Conservation (phyloP, 2,329 filamentous ascomycete genomes). For the Aspergillus bombycis region DNA sequence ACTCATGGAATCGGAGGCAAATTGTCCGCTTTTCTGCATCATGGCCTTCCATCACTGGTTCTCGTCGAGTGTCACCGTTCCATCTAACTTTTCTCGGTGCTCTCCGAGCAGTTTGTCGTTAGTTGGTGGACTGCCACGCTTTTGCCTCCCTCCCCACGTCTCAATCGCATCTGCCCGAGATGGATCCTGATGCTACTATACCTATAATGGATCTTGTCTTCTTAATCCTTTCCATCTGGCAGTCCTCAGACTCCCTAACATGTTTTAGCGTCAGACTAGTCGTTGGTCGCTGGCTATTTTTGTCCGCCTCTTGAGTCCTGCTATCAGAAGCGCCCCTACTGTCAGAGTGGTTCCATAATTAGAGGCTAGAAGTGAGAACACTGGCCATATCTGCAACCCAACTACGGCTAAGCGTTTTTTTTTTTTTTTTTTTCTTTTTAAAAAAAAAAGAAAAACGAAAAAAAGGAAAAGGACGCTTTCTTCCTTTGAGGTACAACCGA, state of each 20-base stretch:
- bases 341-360: constrained; percentile 7
- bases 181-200: neutral
- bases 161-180: constrained; percentile 8
- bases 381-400: constrained; percentile 9
- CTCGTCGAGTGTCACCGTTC: neutral
- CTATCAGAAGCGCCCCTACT: neutral
- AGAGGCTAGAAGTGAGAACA: neutral
- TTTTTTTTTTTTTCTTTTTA: too few species aligned
- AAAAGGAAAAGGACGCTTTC: constrained; percentile 3
- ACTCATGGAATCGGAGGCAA: neutral
- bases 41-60: neutral
- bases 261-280: constrained; percentile 9
- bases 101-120: neutral
- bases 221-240: constrained; percentile 4
- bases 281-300: constrained; percentile 18
- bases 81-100: constrained; percentile 1
- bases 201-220: constrained; percentile 2
- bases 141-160: neutral
- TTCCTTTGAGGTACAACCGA: neutral
- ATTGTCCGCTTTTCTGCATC: neutral
- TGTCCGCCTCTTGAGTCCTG: constrained; percentile 16
- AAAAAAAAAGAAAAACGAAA: neutral
- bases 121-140: constrained; percentile 1
- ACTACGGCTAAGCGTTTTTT: neutral
- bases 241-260: constrained; percentile 1